A percentile compares a stretch with the other conserved stretches of the same genome.
phyloP scores from a whole-genome alignment of 1,284 basidiomycete species.

The Cryptococcus sp. region DNA sequence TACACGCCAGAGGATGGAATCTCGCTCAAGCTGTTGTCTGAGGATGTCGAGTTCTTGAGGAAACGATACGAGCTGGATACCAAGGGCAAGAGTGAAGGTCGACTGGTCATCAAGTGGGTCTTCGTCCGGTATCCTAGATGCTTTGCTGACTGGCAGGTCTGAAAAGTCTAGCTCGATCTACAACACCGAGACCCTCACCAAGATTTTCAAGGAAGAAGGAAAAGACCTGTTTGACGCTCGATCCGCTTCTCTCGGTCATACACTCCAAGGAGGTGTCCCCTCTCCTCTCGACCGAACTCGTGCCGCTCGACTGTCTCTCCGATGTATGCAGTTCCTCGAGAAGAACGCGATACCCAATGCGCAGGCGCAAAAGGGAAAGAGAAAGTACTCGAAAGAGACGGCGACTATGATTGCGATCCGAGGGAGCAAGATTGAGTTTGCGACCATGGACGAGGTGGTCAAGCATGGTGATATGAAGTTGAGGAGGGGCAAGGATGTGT shows the following conservation, averaged over 20 bases:
- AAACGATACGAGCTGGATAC: slow-evolving; percentile 78
- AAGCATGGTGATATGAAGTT: slow-evolving; percentile 84
- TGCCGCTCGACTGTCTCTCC: slow-evolving; percentile 80
- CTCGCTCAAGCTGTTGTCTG: slow-evolving; percentile 68
- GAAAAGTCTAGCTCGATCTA: slow-evolving; percentile 85
- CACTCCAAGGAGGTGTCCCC: slow-evolving; percentile 89
- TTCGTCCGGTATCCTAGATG: too few species aligned
- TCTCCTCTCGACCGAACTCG: slow-evolving; percentile 90
- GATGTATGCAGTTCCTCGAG: slow-evolving; percentile 93
- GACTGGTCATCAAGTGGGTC: slow-evolving; percentile 77
- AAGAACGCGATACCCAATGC: slow-evolving; percentile 56
- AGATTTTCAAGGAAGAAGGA: slow-evolving; percentile 93
- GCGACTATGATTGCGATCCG: slow-evolving; percentile 91
- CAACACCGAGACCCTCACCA: slow-evolving; percentile 84
- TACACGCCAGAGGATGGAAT: slow-evolving; percentile 94
- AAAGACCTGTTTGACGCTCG: slow-evolving; percentile 87
- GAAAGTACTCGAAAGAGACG: slow-evolving; percentile 44
- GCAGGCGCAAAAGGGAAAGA: slow-evolving; percentile 19
- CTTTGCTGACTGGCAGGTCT: slow-evolving; percentile 53
- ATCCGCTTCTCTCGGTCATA: slow-evolving; percentile 89
- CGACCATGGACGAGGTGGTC: slow-evolving; percentile 76
- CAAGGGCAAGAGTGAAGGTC: slow-evolving; percentile 85
- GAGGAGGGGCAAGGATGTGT: slow-evolving; percentile 68
- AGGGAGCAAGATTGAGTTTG: slow-evolving; percentile 70
- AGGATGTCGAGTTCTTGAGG: slow-evolving; percentile 86